Base-by-base conservation (phyloP, 306 rosid genomes). In the Vigna trinervia region DNA sequence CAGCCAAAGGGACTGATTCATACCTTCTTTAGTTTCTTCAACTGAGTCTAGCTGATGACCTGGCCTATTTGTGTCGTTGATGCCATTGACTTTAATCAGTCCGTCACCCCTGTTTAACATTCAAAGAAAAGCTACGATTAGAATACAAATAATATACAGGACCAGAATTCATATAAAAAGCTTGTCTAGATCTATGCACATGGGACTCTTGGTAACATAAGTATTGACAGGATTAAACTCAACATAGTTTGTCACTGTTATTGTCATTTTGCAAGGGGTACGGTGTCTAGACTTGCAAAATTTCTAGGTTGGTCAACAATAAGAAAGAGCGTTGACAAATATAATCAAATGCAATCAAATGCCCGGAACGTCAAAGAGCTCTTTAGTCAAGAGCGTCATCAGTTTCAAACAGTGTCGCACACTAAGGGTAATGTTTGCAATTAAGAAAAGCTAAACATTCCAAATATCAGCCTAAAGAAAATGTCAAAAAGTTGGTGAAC, bases 21-120 rank as follows among this genome's bases (percentile, higher is more conserved):
- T 63, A 88, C 94, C 88, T 69, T 75, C 83, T 74, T 12, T 28
- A 69, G 72, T 75, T 84, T 77, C 88, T 82, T 77, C 89, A 7
- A 57, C 58, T 12, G 77, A 30, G 48, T 79, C 63, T 72, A 56
- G 77, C 51, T 79, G 78, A 78, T 85, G 81, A 26, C 73, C 86
- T 72, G 62, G 38, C 70, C 73, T 78, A 71, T 69, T 73, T 41
- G 70, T 17, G 83, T 76, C 77, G 46, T 54, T 65, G 26, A 43
- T 81, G 75, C 76, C 86, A 65, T 81, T 75, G 69, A 76, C 79
- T 72, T 71, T 65, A 65, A 67, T 82, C 59, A 78, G 58, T 41
- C 22, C 80, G 69, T 23, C 78, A 85, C 85, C 83, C 56, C 93
- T 89, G 52, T 47, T 34, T 34, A 41, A 73, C 32, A 61, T 48